Base-by-base conservation (phyloP, 495 filamentous ascomycete genomes). In the Neurospora sp. region DNA sequence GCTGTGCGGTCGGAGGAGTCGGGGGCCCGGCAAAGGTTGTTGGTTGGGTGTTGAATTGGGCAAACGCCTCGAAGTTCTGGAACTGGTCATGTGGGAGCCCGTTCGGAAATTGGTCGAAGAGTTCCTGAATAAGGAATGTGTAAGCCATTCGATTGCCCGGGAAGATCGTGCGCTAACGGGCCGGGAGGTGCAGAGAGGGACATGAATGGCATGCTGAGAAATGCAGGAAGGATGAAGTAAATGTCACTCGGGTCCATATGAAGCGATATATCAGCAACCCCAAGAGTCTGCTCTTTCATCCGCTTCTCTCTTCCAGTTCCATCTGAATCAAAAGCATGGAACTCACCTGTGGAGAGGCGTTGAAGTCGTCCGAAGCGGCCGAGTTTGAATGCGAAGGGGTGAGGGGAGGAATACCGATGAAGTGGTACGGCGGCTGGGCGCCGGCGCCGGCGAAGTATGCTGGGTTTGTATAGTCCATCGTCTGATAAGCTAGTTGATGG, bases 271-370 rank as follows among this genome's bases (percentile, higher is more conserved):
- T 62, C 54, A 6, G 54, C 54, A 62, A 62, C 28, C 28, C 6
- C 13, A 34, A 34, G 7, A 34, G 24, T 7, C 28, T 66, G 48
- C 21, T 59, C 11, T 28, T 15, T 59, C 21, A 59, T 6, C 54
- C 54, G 54, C 54, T 66, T 19, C 28, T 66, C 3, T 9, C 15
- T 66, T 66, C 15, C 54, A 19, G 54, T 66, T 66, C 54, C 54
- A 66, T 66, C 28, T 19, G 13, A 38, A 24, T 39, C 37, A 37
- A 72, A 34, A 37, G 72, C 73, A 17, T 73, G 70, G 37, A 75
- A 87, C 87, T 77, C 84, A 89, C 87, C 76, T 85, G 83, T 73
- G 87, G 83, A 73, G 86, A 87, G 76, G 80, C 85, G 81, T 82
- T 87, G 83, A 84, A 87, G 70, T 88, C 85, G 72, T 88, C 87